phyloP scores from a whole-genome alignment of 805 yeast genomes.

The Pichia kluyveri region DNA sequence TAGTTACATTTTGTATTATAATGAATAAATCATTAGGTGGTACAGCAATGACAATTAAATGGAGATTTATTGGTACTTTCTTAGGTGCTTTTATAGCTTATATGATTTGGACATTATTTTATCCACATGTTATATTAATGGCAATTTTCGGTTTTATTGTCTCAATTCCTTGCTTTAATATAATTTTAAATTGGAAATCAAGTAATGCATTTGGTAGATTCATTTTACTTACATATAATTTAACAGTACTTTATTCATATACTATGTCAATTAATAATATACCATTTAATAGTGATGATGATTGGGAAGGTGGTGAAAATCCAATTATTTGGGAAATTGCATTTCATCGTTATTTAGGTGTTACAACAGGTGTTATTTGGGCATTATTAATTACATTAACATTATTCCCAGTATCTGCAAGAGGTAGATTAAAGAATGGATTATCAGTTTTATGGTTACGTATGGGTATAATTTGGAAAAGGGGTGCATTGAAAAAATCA shows the following conservation, averaged over 20 bases:
- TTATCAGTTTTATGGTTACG: constrained; percentile 66
- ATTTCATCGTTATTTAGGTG: constrained; percentile 66
- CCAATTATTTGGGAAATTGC: constrained; percentile 72
- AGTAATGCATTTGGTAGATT: constrained; percentile 62
- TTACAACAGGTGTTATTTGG: constrained; percentile 66
- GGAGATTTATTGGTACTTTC: constrained; percentile 68
- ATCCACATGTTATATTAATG: constrained; percentile 45
- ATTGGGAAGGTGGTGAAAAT: constrained; percentile 58
- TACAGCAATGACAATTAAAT: constrained; percentile 66
- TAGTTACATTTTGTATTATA: constrained; percentile 73
- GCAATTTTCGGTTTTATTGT: constrained; percentile 40
- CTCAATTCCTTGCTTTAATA: constrained; percentile 40
- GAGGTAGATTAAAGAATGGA: constrained; percentile 56
- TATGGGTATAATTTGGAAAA: constrained; percentile 73
- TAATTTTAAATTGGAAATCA: constrained; percentile 59
- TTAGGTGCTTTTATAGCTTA: constrained; percentile 61
- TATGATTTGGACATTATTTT: constrained; percentile 47
- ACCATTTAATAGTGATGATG: constrained; percentile 52
- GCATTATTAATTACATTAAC: constrained; percentile 60
- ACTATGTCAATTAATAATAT: constrained; percentile 39
- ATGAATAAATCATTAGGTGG: constrained; percentile 85
- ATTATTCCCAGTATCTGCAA: constrained; percentile 68
- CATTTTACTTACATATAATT: constrained; percentile 64
- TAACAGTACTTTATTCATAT: constrained; percentile 70
- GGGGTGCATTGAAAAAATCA: constrained; percentile 54